Conservation (phyloP, 441 rosid species). For the Viola pubescens region DNA sequence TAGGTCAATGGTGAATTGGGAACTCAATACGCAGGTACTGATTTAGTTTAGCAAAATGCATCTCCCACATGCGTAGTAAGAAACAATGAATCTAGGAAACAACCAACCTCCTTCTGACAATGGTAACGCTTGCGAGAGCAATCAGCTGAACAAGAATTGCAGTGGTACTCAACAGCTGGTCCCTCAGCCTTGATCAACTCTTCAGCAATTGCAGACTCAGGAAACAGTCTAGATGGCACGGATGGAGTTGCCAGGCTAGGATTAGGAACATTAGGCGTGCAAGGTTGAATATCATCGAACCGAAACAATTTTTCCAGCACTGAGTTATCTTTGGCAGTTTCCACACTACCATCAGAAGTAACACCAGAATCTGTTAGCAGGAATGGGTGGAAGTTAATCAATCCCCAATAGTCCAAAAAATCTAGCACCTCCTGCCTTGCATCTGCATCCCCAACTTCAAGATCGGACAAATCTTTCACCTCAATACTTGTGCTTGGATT, state of each 20-base stretch:
- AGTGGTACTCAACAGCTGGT: constrained; percentile 87
- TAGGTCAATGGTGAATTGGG: too few relatives aligned
- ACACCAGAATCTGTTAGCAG: constrained; percentile 38
- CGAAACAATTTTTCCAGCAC: constrained; percentile 62
- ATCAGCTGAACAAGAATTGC: constrained; percentile 96
- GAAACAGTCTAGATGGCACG: constrained; percentile 51
- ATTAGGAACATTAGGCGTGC: constrained; percentile 35
- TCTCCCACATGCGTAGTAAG: background rate
- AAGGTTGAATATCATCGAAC: constrained; percentile 53
- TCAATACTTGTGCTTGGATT: constrained; percentile 58
- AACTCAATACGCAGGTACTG: background rate
- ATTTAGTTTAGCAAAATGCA: background rate
- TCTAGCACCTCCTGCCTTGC: constrained; percentile 84
- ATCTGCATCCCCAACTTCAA: constrained; percentile 65
- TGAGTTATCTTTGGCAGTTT: constrained; percentile 30
- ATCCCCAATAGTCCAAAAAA: constrained; percentile 96
- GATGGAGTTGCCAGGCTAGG: constrained; percentile 44
- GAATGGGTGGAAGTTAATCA: constrained; percentile 91
- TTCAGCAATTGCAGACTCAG: constrained; percentile 65
- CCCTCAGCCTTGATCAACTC: constrained; percentile 72
- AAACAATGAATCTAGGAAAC: constrained; percentile 8
- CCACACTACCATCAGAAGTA: constrained; percentile 30
- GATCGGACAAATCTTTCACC: constrained; percentile 61
- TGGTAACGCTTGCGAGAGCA: constrained; percentile 98
- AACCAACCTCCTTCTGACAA: constrained; percentile 88